Percentiles rank a stretch among this genome's conserved stretches.
Conservation (phyloP, 805 yeast species). For the Debaryomyces prosopidis region DNA sequence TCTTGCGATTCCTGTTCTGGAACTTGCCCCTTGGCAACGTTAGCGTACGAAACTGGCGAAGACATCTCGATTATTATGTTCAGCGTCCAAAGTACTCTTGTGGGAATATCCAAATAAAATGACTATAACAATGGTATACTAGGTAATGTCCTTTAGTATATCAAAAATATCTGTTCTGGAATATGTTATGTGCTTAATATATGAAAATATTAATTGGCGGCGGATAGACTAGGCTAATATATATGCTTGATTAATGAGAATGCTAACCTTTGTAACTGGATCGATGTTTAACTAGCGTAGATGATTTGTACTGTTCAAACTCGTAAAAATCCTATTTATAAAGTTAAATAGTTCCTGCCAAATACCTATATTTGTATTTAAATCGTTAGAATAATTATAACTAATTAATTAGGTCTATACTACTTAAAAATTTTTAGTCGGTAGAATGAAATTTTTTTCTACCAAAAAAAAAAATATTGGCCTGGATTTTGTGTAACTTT, state of each 20-base stretch:
- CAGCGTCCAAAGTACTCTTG: constrained; percentile 1
- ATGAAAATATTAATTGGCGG: background rate
- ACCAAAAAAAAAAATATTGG: background rate
- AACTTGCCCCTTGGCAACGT: constrained; percentile 34
- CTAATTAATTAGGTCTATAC: background rate
- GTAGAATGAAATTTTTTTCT: constrained; percentile 1
- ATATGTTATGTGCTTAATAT: background rate
- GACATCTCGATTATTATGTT: constrained; percentile 14
- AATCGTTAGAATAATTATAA: background rate
- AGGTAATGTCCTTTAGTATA: background rate
- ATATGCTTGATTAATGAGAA: no score
- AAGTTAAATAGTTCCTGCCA: background rate
- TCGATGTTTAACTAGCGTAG: no score
- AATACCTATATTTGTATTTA: background rate
- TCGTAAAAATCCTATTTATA: background rate
- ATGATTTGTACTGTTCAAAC: no score
- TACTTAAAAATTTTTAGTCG: constrained; percentile 2
- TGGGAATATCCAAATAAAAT: constrained; percentile 3
- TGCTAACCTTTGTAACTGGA: no score
- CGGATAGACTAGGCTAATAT: background rate
- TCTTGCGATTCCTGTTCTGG: background rate
- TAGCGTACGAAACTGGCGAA: constrained; percentile 40
- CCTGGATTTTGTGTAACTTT: constrained; percentile 1
- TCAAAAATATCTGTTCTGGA: background rate
- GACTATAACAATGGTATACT: constrained; percentile 2